Evolutionary conservation across 1,284 basidiomycete genomes (phyloP).

Genomic region (Puccinia triticina): DNA sequence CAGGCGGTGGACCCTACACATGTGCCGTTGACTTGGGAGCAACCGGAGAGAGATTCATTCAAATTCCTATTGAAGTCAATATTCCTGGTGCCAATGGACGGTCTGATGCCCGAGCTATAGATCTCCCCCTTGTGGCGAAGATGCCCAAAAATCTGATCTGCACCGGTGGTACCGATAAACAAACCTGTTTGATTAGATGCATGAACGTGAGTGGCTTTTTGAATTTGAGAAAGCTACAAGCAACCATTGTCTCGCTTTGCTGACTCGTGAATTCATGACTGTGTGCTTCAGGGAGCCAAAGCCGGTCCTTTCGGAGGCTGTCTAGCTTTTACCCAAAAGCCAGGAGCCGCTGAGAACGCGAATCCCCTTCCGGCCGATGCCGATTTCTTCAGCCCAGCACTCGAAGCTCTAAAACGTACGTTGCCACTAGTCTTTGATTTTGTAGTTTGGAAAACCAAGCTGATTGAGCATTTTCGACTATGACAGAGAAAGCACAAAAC

Average conservation of each 20-base stretch:
- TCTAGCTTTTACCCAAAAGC: slow-evolving; percentile 48
- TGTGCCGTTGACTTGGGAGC: slow-evolving; percentile 41
- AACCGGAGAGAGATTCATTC: slow-evolving; percentile 43
- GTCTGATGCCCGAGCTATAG: slow-evolving; percentile 31
- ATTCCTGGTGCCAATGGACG: slow-evolving; percentile 36
- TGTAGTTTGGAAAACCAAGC: background rate
- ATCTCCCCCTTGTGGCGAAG: slow-evolving; percentile 42
- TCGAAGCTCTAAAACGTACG: slow-evolving; percentile 10
- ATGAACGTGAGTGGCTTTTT: slow-evolving; percentile 32
- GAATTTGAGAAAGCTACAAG: too few relatives aligned
- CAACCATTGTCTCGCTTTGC: background rate
- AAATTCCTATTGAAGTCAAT: slow-evolving; percentile 32
- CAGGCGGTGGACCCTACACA: slow-evolving; percentile 43
- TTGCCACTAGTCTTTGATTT: background rate
- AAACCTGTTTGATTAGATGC: slow-evolving; percentile 45
- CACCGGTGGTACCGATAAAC: slow-evolving; percentile 43
- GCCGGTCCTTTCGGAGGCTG: slow-evolving; percentile 51
- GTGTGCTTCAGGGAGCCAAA: slow-evolving; percentile 28
- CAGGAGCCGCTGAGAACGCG: background rate
- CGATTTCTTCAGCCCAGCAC: slow-evolving; percentile 24
- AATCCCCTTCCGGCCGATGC: slow-evolving; percentile 33
- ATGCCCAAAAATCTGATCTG: slow-evolving; percentile 43
- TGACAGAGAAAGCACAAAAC: slow-evolving; percentile 41
- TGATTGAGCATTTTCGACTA: background rate
- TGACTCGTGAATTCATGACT: background rate